Evolutionary conservation across 164 flowering plant genomes (phyloP).

Genomic region (Magnolia officinalis): DNA sequence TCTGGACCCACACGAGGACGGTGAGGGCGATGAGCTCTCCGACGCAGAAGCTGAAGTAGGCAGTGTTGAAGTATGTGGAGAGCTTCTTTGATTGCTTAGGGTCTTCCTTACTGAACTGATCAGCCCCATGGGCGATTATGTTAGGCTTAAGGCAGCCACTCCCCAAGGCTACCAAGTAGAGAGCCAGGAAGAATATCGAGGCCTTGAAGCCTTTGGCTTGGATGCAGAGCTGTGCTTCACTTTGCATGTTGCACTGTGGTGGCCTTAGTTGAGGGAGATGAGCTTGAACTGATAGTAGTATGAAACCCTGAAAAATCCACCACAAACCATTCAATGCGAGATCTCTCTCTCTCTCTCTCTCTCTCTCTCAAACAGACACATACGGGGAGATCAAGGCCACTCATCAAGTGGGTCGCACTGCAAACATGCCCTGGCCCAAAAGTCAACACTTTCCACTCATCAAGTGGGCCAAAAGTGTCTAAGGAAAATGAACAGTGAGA

Average conservation of each 20-base stretch:
- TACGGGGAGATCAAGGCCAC: too few relatives aligned
- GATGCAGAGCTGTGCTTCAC: conserved; percentile 24
- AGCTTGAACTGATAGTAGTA: conserved; percentile 80
- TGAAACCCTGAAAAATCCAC: conserved; percentile 25
- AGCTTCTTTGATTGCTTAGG: conserved; percentile 60
- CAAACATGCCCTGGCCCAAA: too few relatives aligned
- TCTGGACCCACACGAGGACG: conserved; percentile 81
- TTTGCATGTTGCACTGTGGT: conserved; percentile 57
- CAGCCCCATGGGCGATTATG: conserved; percentile 92
- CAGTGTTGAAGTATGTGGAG: conserved; percentile 79
- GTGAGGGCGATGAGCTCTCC: conserved; percentile 90
- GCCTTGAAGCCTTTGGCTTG: conserved; percentile 53
- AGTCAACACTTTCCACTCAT: too few relatives aligned
- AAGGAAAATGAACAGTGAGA: too few relatives aligned
- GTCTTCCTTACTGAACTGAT: conserved; percentile 58
- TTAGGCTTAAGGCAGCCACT: conserved; percentile 94
- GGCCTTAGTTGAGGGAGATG: conserved; percentile 85
- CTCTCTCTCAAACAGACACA: too few relatives aligned
- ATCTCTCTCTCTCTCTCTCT: too few relatives aligned
- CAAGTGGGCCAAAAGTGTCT: too few relatives aligned
- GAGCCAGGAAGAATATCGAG: conserved; percentile 50
- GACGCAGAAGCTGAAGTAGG: conserved; percentile 81
- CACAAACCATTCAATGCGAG: too few relatives aligned
- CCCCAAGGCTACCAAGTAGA: conserved; percentile 76
- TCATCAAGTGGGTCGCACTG: too few relatives aligned